These are phyloP conservation scores for Cladosporium sp. DNA, from an alignment of 2,329 filamentous ascomycete species.

Conservation along the genomic window DNA sequence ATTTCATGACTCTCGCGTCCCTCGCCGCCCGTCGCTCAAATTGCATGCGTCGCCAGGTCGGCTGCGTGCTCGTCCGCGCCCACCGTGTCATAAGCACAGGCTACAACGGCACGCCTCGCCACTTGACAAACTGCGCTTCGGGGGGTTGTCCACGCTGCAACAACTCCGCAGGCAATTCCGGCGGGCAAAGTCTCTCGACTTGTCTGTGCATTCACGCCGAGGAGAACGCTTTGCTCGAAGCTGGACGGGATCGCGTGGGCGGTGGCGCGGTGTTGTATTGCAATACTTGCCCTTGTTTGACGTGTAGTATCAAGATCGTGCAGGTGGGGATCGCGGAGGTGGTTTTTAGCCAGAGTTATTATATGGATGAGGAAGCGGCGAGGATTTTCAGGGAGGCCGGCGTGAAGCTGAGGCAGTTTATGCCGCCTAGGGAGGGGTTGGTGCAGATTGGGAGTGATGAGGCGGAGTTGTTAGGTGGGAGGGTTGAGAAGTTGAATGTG, in stretches of 20 bases:
- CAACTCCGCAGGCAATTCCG: slow-evolving; percentile 52
- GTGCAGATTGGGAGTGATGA: slow-evolving; percentile 21
- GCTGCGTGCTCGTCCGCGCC: slow-evolving; percentile 84
- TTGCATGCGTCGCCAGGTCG: slow-evolving; percentile 96
- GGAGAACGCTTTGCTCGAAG: slow-evolving; percentile 93
- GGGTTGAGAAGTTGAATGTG: neutral
- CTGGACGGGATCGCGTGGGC: slow-evolving; percentile 81
- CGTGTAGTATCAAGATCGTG: slow-evolving; percentile 96
- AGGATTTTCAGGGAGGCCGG: slow-evolving; percentile 78
- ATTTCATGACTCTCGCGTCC: slow-evolving; percentile 96
- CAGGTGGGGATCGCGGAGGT: slow-evolving; percentile 96
- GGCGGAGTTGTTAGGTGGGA: neutral
- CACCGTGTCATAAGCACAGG: slow-evolving; percentile 88
- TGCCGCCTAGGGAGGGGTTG: slow-evolving; percentile 48
- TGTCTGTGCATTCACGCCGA: slow-evolving; percentile 97
- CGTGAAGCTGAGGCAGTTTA: slow-evolving; percentile 80
- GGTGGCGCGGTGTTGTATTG: slow-evolving; percentile 70
- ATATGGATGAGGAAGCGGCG: slow-evolving; percentile 79
- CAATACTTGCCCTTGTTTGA: slow-evolving; percentile 78
- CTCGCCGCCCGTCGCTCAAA: slow-evolving; percentile 87
- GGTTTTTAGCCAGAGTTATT: slow-evolving; percentile 88
- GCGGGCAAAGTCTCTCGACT: slow-evolving; percentile 71
- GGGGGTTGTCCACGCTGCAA: slow-evolving; percentile 90
- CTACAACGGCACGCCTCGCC: slow-evolving; percentile 94
- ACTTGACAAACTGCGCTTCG: slow-evolving; percentile 83